Evolutionary conservation across 75 land plant genomes (phyloP).

Genomic region (Pinus albicaulis): DNA sequence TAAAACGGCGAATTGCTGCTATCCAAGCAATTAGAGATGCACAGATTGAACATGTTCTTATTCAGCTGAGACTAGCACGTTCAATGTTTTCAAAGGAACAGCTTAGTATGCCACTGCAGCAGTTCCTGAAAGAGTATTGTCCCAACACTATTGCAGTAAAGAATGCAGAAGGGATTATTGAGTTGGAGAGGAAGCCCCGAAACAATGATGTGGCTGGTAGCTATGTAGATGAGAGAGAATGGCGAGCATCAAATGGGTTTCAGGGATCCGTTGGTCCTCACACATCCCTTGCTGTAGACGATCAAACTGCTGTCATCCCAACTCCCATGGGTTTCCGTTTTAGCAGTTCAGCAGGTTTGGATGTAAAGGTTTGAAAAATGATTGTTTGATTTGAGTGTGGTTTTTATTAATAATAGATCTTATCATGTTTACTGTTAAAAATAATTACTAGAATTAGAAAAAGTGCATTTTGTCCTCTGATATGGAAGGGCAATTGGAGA

Average conservation of each 20-base stretch:
- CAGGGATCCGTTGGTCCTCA: background rate
- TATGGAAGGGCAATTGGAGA: no score
- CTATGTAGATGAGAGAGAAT: background rate
- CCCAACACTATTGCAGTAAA: slow-evolving; percentile 37
- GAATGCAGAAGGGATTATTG: slow-evolving; percentile 29
- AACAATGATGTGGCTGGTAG: slow-evolving; percentile 14
- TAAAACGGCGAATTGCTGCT: slow-evolving; percentile 50
- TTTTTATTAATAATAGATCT: no score
- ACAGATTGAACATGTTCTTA: slow-evolving; percentile 41
- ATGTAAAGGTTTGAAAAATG: background rate
- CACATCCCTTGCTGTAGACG: slow-evolving; percentile 14
- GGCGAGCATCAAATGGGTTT: background rate
- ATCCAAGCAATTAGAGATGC: slow-evolving; percentile 56
- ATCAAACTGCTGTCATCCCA: slow-evolving; percentile 12
- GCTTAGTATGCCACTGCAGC: slow-evolving; percentile 29
- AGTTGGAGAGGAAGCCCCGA: slow-evolving; percentile 29
- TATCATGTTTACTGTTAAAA: no score
- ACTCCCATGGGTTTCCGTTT: slow-evolving; percentile 30
- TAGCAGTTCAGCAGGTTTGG: slow-evolving; percentile 30
- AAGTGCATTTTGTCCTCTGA: no score
- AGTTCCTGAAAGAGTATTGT: slow-evolving; percentile 51
- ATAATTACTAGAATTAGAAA: no score
- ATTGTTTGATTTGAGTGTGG: no score
- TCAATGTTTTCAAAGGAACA: slow-evolving; percentile 51
- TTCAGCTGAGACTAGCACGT: slow-evolving; percentile 39